phyloP scores from a whole-genome alignment of 352 stramenopile species.

The Thalassiosira delicatula region DNA sequence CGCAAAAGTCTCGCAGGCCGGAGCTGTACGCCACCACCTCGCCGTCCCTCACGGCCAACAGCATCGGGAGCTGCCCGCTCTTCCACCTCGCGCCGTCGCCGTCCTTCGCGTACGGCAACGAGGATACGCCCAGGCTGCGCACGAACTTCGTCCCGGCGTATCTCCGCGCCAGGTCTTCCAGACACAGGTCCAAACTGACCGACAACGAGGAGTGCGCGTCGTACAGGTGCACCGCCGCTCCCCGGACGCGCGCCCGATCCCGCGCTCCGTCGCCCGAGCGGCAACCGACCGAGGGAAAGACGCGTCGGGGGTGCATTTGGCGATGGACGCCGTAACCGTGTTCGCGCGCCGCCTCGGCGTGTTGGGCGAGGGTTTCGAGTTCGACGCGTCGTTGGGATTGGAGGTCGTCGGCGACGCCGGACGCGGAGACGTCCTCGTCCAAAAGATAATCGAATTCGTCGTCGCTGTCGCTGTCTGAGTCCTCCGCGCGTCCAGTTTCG shows the following conservation, averaged over 20 bases:
- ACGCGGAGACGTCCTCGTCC: conserved; percentile 64
- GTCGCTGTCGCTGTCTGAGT: conserved; percentile 51
- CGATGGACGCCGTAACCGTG: conserved; percentile 81
- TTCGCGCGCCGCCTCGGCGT: conserved; percentile 54
- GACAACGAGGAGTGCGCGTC: conserved; percentile 66
- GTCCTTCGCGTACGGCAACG: conserved; percentile 21
- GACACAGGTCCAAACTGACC: conserved; percentile 77
- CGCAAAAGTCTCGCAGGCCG: conserved; percentile 57
- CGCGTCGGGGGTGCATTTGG: conserved; percentile 71
- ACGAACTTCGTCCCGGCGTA: conserved; percentile 80
- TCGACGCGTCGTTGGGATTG: conserved; percentile 66
- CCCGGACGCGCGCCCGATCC: conserved; percentile 14
- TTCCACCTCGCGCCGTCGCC: conserved; percentile 33
- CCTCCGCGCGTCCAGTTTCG: conserved; percentile 28
- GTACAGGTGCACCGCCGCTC: conserved; percentile 75
- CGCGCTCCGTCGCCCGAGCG: background rate
- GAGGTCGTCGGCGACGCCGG: conserved; percentile 26
- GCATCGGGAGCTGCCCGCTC: conserved; percentile 62
- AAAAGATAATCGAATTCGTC: conserved; percentile 82
- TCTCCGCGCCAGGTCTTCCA: conserved; percentile 64
- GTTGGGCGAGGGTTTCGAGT: conserved; percentile 66
- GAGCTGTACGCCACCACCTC: conserved; percentile 63
- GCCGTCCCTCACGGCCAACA: conserved; percentile 75
- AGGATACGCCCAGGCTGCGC: conserved; percentile 52
- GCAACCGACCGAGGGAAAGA: conserved; percentile 66